Evolutionary conservation across 768 basidiomycete species (phyloP).

Genomic region (Hypholoma sublateritium): DNA sequence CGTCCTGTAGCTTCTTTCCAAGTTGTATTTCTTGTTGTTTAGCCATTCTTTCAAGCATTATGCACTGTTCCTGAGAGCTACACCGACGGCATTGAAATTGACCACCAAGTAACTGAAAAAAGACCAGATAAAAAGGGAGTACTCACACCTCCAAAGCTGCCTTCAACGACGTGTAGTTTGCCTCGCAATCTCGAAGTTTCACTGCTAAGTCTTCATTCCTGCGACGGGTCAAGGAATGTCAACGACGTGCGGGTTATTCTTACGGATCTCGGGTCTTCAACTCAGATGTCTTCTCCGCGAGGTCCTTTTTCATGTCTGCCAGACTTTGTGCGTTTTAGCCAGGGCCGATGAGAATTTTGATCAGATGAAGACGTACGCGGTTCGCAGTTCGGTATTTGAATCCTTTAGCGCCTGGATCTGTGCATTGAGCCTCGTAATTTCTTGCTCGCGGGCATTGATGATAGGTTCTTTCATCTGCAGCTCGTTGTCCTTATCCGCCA

Average conservation of each 20-base stretch:
- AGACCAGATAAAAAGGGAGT: neutral
- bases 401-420: neutral
- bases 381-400: neutral
- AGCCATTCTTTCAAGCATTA: neutral
- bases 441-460: neutral
- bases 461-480: constrained; percentile 13
- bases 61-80: constrained; percentile 7
- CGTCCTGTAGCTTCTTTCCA: neutral
- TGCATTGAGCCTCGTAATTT: neutral
- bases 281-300: constrained; percentile 8
- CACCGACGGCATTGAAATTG: neutral
- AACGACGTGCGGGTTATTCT: neutral
- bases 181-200: constrained; percentile 8
- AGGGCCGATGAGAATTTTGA: neutral
- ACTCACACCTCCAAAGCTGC: constrained; percentile 9
- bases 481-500: constrained; percentile 20
- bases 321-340: neutral
- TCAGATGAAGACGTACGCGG: neutral
- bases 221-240: neutral
- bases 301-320: constrained; percentile 9
- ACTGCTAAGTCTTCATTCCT: constrained; percentile 12
- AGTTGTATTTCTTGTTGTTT: neutral
- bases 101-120: neutral
- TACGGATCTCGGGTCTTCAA: constrained; percentile 9
- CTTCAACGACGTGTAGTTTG: constrained; percentile 2